These are phyloP conservation scores for Paracamarosporium sp. DNA, from an alignment of 2,329 filamentous ascomycete species.

Conservation along the genomic window DNA sequence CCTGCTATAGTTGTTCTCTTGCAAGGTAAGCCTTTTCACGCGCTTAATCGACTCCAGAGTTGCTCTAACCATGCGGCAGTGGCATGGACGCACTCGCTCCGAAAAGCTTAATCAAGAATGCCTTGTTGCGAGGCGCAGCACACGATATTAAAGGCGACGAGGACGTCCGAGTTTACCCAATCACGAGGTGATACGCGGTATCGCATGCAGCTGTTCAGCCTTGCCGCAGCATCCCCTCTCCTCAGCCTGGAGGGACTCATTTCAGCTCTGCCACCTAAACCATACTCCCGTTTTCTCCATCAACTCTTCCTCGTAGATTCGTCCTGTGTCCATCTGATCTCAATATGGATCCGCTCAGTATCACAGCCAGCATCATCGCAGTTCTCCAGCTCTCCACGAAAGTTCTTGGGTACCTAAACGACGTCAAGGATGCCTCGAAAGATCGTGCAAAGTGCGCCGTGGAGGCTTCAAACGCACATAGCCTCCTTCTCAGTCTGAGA, in stretches of 20 bases:
- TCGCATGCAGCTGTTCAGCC: not conserved
- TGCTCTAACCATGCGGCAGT: too few species aligned
- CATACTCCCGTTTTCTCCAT: not conserved
- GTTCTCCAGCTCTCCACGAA: slow-evolving; percentile 29
- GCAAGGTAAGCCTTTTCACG: too few species aligned
- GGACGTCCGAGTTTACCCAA: too few species aligned
- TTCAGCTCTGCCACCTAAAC: not conserved
- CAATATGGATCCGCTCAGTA: slow-evolving; percentile 28
- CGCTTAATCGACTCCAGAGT: too few species aligned
- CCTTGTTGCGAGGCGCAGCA: too few species aligned
- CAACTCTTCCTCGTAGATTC: not conserved
- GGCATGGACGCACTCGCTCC: too few species aligned
- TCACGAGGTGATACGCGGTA: too few species aligned
- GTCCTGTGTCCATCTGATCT: not conserved
- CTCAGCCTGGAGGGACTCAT: too few species aligned
- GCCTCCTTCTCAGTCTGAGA: slow-evolving; percentile 28
- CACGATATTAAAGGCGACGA: too few species aligned
- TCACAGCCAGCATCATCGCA: slow-evolving; percentile 32
- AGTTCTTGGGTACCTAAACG: slow-evolving; percentile 26
- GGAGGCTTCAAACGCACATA: slow-evolving; percentile 27
- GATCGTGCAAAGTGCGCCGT: slow-evolving; percentile 24
- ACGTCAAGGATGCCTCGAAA: slow-evolving; percentile 32
- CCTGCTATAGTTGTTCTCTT: too few species aligned
- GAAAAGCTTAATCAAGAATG: too few species aligned
- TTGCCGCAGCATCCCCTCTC: not conserved